A percentile compares a stretch with the other conserved stretches of the same genome.
phyloP scores from a whole-genome alignment of 805 yeast genomes.

The Nakazawaea holstii region DNA sequence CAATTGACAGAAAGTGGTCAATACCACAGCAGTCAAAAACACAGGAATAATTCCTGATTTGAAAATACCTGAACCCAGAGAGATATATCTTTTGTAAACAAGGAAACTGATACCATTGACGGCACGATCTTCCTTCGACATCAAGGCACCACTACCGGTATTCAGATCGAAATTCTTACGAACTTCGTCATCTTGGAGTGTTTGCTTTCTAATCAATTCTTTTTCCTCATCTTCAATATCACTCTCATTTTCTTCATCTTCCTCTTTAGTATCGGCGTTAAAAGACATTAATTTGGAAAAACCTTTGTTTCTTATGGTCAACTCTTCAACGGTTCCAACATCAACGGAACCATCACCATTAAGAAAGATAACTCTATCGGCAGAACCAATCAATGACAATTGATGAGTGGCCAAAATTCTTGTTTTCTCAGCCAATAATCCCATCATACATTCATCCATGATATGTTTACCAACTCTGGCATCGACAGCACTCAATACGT shows the following conservation, averaged over 20 bases:
- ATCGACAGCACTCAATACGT: conserved; percentile 67
- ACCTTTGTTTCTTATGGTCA: conserved; percentile 32
- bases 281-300: conserved; percentile 35
- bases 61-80: conserved; percentile 49
- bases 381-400: conserved; percentile 60
- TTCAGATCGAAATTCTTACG: conserved; percentile 13
- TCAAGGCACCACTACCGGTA: conserved; percentile 29
- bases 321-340: conserved; percentile 55
- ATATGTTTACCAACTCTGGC: conserved; percentile 60
- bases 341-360: conserved; percentile 59
- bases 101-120: conserved; percentile 44
- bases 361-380: conserved; percentile 65
- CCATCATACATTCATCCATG: conserved; percentile 56
- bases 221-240: conserved; percentile 18
- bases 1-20: conserved; percentile 46
- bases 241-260: conserved; percentile 24
- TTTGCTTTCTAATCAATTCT: conserved; percentile 18
- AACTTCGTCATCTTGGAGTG: conserved; percentile 15
- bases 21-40: conserved; percentile 17
- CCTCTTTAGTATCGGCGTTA: conserved; percentile 24
- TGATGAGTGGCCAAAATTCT: conserved; percentile 83
- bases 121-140: conserved; percentile 51
- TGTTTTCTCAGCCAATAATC: conserved; percentile 52
- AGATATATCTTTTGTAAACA: conserved; percentile 47
- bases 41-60: conserved; percentile 25